Base-by-base conservation (phyloP, 2,329 filamentous ascomycete genomes). In the Colletotrichum spaethianum region DNA sequence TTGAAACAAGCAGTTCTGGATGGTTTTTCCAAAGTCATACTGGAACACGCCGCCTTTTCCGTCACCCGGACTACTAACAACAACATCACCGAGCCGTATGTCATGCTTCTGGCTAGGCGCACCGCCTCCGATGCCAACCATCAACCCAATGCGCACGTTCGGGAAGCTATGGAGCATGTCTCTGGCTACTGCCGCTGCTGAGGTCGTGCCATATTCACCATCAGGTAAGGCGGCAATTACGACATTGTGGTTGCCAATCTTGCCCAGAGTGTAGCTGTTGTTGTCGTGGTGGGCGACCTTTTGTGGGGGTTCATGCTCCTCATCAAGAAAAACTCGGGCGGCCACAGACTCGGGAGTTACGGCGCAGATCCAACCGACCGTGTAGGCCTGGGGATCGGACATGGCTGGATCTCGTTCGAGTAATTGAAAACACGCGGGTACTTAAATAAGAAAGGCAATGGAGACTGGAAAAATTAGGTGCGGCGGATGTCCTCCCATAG, bases 201-300 rank as follows among this genome's bases (percentile, higher is more conserved):
- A 73, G 1, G 20, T 62, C 1, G 71, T 77, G 0, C 81, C 80
- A 50, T 80, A 80, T 6, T 76, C 63, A 11, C 75, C 77, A 9
- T 75, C 60, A 0, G 80, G 78, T 4, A 81, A 48, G 2, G 63
- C 71, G 3, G 76, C 75, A 28, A 85, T 78, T 14, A 82, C 82
- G 6, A 83, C 73, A 44, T 84, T 81, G 63, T 84, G 81, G 12
- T 65, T 67, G 0, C 77, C 77, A 0, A 83, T 79, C 0, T 50
- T 70, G 1, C 82, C 82, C 0, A 80, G 73, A 7, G 71, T 73
- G 59, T 84, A 84, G 9, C 1, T 52, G 40, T 77, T 78, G 57
- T 76, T 77, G 33, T 81, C 80, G 16, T 77, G 38, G 2, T 9
- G 46, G 0, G 62, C 12, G 26, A 78, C 42, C 4, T 18, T 20